Conservation (phyloP, 805 yeast genomes). For the Phaffomyces opuntiae region DNA sequence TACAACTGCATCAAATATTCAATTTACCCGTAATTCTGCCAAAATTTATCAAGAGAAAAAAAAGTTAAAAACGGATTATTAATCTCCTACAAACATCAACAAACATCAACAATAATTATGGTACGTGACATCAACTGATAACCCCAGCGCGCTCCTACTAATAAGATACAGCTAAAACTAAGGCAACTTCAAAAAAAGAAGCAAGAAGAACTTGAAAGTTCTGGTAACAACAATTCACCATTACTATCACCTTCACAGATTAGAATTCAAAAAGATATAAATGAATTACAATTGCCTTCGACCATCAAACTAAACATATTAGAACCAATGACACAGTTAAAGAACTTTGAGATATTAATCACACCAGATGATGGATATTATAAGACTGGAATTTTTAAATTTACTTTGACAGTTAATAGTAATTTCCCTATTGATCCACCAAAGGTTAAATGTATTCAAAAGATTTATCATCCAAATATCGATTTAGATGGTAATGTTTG, state of each 20-base stretch:
- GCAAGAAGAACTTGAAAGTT: conserved; percentile 35
- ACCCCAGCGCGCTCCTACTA: too few relatives aligned
- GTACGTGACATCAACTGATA: too few relatives aligned
- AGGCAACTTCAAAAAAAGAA: conserved; percentile 53
- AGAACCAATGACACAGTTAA: conserved; percentile 35
- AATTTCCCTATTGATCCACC: conserved; percentile 94
- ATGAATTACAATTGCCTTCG: conserved; percentile 58
- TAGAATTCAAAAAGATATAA: conserved; percentile 68
- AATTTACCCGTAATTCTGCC: too few relatives aligned
- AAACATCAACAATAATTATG: too few relatives aligned
- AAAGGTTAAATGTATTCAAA: conserved; percentile 60
- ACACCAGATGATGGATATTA: conserved; percentile 71
- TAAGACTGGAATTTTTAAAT: conserved; percentile 58
- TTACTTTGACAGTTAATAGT: conserved; percentile 57
- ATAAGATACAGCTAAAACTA: conserved; percentile 38
- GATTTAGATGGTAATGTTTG: conserved; percentile 89
- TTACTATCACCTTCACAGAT: conserved; percentile 53
- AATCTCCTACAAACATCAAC: too few relatives aligned
- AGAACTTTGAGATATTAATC: conserved; percentile 52
- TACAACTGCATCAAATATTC: too few relatives aligned
- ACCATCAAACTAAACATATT: conserved; percentile 47
- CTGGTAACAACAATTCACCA: conserved; percentile 1
- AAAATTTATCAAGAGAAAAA: too few relatives aligned
- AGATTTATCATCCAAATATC: conserved; percentile 90
- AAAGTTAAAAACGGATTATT: too few relatives aligned